Conservation (phyloP, 805 yeast species). For the Ogataea henricii region DNA sequence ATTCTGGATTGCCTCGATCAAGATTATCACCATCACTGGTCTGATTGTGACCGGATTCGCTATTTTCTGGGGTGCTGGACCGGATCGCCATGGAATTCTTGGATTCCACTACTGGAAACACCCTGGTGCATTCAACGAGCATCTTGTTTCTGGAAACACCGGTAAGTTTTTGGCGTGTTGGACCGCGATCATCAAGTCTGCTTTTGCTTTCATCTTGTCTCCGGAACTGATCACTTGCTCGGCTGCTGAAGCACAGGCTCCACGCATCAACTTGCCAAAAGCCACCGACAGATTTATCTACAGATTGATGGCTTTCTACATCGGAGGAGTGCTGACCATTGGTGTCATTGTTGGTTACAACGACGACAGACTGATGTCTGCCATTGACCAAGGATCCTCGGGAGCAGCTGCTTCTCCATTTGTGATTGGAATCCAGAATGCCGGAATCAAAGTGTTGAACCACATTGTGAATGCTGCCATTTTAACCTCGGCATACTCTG, state of each 20-base stretch:
- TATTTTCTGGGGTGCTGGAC: conserved; percentile 67
- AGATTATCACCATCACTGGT: conserved; percentile 65
- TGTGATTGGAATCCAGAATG: conserved; percentile 63
- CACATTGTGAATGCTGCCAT: conserved; percentile 65
- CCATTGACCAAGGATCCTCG: conserved; percentile 44
- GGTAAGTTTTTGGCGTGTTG: conserved; percentile 67
- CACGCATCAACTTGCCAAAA: conserved; percentile 61
- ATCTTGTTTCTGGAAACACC: conserved; percentile 51
- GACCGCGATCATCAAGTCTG: conserved; percentile 63
- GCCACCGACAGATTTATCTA: conserved; percentile 62
- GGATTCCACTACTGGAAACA: conserved; percentile 71
- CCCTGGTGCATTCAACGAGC: conserved; percentile 49
- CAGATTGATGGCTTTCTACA: conserved; percentile 62
- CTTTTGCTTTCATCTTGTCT: conserved; percentile 63
- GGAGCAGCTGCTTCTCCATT: conserved; percentile 69
- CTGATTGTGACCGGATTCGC: conserved; percentile 55
- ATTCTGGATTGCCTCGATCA: conserved; percentile 67
- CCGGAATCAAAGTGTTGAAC: conserved; percentile 58
- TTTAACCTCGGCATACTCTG: conserved; percentile 58
- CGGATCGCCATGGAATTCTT: conserved; percentile 49
- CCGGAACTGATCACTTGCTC: conserved; percentile 64
- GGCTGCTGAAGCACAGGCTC: conserved; percentile 60
- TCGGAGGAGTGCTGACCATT: conserved; percentile 55
- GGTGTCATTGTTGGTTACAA: conserved; percentile 61
- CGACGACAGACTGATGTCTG: conserved; percentile 48